phyloP scores from a whole-genome alignment of 345 rosid species.

The Linum usitatissimum region DNA sequence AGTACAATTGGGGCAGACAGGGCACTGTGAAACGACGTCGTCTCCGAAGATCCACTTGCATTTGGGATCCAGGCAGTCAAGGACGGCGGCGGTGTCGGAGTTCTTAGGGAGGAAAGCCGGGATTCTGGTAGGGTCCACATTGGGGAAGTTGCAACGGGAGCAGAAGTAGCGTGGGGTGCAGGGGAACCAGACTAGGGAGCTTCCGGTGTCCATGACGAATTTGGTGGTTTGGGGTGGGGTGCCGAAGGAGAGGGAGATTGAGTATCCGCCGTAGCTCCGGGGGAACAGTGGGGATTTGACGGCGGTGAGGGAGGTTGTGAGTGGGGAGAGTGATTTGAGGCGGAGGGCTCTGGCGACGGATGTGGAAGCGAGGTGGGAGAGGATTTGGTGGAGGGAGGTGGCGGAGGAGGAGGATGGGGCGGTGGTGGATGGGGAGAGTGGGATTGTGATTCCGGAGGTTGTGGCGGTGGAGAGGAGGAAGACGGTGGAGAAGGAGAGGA shows the following conservation, averaged over 20 bases:
- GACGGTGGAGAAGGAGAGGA: neutral
- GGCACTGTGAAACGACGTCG: slow-evolving; percentile 29
- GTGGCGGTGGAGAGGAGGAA: neutral
- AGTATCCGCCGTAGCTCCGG: slow-evolving; percentile 76
- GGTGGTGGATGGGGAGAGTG: neutral
- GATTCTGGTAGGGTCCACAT: slow-evolving; percentile 30
- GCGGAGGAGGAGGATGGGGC: neutral
- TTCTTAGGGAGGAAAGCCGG: slow-evolving; percentile 36
- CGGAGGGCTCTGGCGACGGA: slow-evolving; percentile 40
- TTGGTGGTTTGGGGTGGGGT: slow-evolving; percentile 57
- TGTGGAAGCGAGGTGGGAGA: slow-evolving; percentile 5
- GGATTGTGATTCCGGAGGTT: too few species aligned
- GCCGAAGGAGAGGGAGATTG: slow-evolving; percentile 65
- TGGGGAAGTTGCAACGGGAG: slow-evolving; percentile 38
- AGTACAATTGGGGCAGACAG: slow-evolving; percentile 44
- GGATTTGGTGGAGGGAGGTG: neutral
- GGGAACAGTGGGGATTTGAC: slow-evolving; percentile 40
- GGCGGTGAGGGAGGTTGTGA: slow-evolving; percentile 15
- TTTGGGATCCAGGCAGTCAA: slow-evolving; percentile 60
- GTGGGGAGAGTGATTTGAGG: slow-evolving; percentile 33
- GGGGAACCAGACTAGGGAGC: slow-evolving; percentile 84
- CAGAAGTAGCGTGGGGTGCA: slow-evolving; percentile 67
- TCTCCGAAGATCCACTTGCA: slow-evolving; percentile 48
- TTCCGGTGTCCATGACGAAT: slow-evolving; percentile 73
- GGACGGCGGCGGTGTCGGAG: slow-evolving; percentile 41